Evolutionary conservation across 2,329 filamentous ascomycete species (phyloP), one percentile per base, ranked within the genome.

Genomic region (Sarocladium kiliense): DNA sequence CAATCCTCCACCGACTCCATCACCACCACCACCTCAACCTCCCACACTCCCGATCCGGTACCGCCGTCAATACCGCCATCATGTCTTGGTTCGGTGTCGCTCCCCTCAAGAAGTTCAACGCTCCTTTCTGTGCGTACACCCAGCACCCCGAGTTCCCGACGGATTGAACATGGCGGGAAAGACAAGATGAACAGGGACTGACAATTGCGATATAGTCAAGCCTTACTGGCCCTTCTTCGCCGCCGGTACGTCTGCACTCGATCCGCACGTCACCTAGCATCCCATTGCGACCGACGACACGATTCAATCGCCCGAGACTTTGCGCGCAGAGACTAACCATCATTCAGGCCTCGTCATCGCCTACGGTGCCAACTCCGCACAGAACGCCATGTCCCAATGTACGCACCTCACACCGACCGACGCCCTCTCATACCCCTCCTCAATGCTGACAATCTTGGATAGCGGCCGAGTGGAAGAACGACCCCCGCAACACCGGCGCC

Each of bases 391-490:
- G 78, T 85, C 87, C 77, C 78, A 84, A 72, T 83, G 93, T 97
- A 85, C 61, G 74, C 54, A 58, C 53, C 53, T 42, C 37, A 42
- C 36, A 54, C 21, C 55, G 25, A n/a, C 2, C 5, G 21, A 23
- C 50, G 3, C 47, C 11, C 19, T 30, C 7, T 7, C 19, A 14
- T 34, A 16, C 21, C 21, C 50, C n/a, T n/a, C n/a, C n/a, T n/a
- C n/a, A n/a, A 55, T 51, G 58, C 66, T 69, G 57, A 69, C 62
- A 47, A 57, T 58, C 27, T 57, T 45, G 25, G 18, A 61, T 65
- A 97, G 93, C 85, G 79, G 89, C 89, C 66, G 91, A 97, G 79
- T 97, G 84, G 85, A 95, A 92, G 86, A 95, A 96, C 81, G 93
- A 97, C 77, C 91, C 92, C 63, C 86, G 92, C 75, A 97, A 97